Evolutionary conservation across 1,284 basidiomycete genomes (phyloP), one percentile per base, ranked within the genome.

Genomic region (Puccinia horiana): DNA sequence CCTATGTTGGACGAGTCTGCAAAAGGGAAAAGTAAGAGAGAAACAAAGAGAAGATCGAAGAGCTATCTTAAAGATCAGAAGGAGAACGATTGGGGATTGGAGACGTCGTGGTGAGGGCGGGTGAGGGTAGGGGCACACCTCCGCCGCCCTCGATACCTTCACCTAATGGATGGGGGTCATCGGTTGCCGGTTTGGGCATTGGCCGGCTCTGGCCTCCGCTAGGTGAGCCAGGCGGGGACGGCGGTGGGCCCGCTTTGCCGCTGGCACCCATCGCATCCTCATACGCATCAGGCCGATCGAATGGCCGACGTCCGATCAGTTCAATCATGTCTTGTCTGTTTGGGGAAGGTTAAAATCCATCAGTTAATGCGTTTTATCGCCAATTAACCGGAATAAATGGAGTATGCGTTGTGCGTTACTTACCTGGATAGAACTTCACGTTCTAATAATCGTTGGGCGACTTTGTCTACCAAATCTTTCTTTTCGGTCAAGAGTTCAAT

Each of bases 371-470:
- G 86, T 86, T 73, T 86, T 86, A 67, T 87, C 84, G 44, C 86
- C n/a, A 35, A 23, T n/a, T 42, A 49, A 47, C 37, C 12, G 23
- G n/a, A 6, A 44, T 26, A 29, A 40, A 44, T 52, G 12, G 12
- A 11, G 47, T 20, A 42, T 18, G 29, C 20, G 12, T 49, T 6
- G n/a, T 32, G 18, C 37, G 83, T 29, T 54, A 58, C 89, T 72
- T 86, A 93, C 93, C 95, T 91, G 70, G 94, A 96, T 83, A 99
- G 92, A 35, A 98, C 94, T 88, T 99, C 96, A 88, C 95, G 96
- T 87, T 95, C 91, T 26, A 99, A 89, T 65, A 99, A 89, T 54
- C 94, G 88, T 87, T 93, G 89, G 0, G 96, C 96, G 18, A 99
- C 94, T 88, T 96, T 96, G 88, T 98, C 94, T 0, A 99, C 95